phyloP scores from a whole-genome alignment of 768 basidiomycete genomes.

The Hortiboletus flavorubellus region DNA sequence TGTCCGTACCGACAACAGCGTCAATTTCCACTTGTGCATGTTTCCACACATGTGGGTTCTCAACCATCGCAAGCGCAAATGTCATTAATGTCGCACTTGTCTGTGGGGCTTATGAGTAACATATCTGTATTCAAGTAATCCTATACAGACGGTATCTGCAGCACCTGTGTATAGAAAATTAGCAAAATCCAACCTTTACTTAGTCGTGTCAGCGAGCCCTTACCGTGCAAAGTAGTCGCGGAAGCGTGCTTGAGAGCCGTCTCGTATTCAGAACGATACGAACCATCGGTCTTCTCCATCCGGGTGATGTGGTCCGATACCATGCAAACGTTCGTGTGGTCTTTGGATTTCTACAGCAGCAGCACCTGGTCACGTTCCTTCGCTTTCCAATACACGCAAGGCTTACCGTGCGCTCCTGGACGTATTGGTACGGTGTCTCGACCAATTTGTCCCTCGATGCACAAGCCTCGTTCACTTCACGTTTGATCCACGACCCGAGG shows the following conservation, averaged over 20 bases:
- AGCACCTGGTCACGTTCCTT: no score
- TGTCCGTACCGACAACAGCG: neutral
- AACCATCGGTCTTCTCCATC: constrained; percentile 14
- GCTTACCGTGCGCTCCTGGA: neutral
- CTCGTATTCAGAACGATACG: constrained; percentile 1
- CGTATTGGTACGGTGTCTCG: neutral
- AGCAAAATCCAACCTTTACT: no score
- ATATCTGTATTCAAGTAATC: no score
- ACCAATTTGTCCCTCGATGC: neutral
- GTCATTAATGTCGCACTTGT: neutral
- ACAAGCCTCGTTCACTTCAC: constrained; percentile 19
- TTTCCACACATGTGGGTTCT: constrained; percentile 12
- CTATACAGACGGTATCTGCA: no score
- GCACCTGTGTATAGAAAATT: no score
- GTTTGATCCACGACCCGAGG: constrained; percentile 35
- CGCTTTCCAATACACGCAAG: neutral
- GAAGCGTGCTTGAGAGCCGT: neutral
- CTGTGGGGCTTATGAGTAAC: no score
- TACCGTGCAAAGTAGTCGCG: neutral
- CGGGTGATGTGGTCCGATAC: neutral
- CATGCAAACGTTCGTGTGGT: neutral
- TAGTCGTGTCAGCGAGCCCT: neutral
- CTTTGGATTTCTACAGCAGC: no score
- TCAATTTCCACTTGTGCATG: constrained; percentile 12
- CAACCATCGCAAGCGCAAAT: constrained; percentile 11